phyloP scores from a whole-genome alignment of 2,329 filamentous ascomycete species.

The Tolypocladium amazonense region DNA sequence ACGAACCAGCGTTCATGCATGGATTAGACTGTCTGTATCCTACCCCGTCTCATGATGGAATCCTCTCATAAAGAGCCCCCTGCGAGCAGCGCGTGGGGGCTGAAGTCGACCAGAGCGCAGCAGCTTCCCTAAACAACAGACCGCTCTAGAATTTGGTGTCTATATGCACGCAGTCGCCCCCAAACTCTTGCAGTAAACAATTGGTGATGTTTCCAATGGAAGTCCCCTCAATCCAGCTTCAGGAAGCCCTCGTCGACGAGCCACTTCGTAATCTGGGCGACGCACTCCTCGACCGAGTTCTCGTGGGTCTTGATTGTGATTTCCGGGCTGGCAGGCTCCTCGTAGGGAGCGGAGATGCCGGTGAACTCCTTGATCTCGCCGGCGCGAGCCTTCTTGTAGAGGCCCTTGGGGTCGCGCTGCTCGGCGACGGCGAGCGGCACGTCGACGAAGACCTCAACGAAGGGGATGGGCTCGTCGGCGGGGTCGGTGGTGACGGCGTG shows the following conservation, averaged over 20 bases:
- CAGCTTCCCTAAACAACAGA: neutral
- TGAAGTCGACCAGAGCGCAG: neutral
- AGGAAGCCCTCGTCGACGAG: slow-evolving; percentile 54
- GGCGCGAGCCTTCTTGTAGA: slow-evolving; percentile 93
- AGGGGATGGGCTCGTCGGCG: slow-evolving; percentile 63
- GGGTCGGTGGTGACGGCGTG: slow-evolving; percentile 49
- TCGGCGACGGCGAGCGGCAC: slow-evolving; percentile 86
- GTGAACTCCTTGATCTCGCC: slow-evolving; percentile 97
- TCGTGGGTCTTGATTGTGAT: slow-evolving; percentile 77
- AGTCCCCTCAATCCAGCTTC: slow-evolving; percentile 10
- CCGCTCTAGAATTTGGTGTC: neutral
- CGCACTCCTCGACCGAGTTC: slow-evolving; percentile 78
- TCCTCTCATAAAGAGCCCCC: neutral
- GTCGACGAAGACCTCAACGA: slow-evolving; percentile 91
- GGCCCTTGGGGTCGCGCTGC: slow-evolving; percentile 89
- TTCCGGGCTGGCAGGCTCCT: slow-evolving; percentile 77
- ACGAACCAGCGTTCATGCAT: neutral
- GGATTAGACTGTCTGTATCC: slow-evolving; percentile 17
- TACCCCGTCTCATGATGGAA: slow-evolving; percentile 10
- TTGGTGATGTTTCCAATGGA: neutral
- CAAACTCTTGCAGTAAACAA: neutral
- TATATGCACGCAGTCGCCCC: neutral
- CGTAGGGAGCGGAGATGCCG: slow-evolving; percentile 89
- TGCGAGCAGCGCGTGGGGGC: neutral
- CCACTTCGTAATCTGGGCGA: slow-evolving; percentile 73